Base-by-base conservation (phyloP, 441 rosid genomes). In the Gossypium laxum region DNA sequence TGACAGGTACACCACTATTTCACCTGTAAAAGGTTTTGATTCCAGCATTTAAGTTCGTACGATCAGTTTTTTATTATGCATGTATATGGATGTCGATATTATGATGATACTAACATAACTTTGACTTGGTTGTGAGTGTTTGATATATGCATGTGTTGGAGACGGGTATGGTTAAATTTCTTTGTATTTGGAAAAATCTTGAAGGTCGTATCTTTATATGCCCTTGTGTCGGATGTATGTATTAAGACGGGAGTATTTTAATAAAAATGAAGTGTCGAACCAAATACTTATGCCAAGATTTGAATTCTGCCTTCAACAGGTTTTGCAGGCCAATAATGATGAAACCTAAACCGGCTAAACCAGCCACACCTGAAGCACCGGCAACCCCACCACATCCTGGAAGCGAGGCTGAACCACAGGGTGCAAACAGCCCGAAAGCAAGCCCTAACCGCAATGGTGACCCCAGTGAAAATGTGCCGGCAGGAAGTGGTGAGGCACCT, bases 301-400 rank as follows among this genome's bases (percentile, higher is more conserved):
- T 14, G 3, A 58, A 26, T 41, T 65, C 55, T 21, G 41, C 67
- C 45, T 30, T 64, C 7, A 4, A 59, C 88, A 93, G 98, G 87
- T 60, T 84, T 38, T 92, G 97, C 80, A 82, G 87, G 79, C 97
- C 96, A 8, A 80, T 90, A 77, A 90, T 92, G 96, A 92, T 82
- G 11, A 92, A 85, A 67, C 88, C 89, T 14, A 89, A 88, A 66
- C 96, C 96, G 15, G 84, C 83, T 17, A 89, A 92, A 77, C 87
- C 94, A 41, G 71, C 84, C 1, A 63, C 86, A 1, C 84, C 92
- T 8, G 90, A 82, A 67, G 60, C 85, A 48, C 87, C 91, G 0
- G 72, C 85, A 28, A 64, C 86, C n/a, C 86, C 93, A 17, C 87
- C 85, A 1, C 77, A 84, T n/a, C 86, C 85, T 70, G 87, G 79